phyloP scores from a whole-genome alignment of 1,139 yeast genomes.

The Protomyces pachydermus region DNA sequence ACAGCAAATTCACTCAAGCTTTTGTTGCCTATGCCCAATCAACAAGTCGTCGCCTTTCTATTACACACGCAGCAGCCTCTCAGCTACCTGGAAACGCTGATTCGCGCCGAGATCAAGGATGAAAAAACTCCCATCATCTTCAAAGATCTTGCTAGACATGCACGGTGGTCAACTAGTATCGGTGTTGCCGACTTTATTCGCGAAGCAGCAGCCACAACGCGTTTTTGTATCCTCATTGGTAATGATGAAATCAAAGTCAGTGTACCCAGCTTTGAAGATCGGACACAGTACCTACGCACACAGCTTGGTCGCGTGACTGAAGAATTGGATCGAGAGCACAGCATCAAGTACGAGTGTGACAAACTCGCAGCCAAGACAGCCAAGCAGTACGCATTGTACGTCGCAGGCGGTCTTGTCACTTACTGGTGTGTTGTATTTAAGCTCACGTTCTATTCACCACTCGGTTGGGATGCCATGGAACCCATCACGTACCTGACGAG shows the following conservation, averaged over 20 bases:
- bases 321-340: slow-evolving; percentile 5
- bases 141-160: slow-evolving; percentile 8
- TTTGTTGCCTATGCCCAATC: slow-evolving; percentile 16
- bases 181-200: slow-evolving; percentile 20
- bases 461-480: slow-evolving; percentile 27
- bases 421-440: slow-evolving; percentile 18
- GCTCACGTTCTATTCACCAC: slow-evolving; percentile 19
- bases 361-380: slow-evolving; percentile 15
- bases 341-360: slow-evolving; percentile 25
- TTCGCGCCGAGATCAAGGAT: slow-evolving; percentile 14
- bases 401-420: slow-evolving; percentile 12
- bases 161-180: slow-evolving; percentile 10
- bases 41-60: slow-evolving; percentile 13
- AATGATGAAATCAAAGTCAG: slow-evolving; percentile 1
- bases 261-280: slow-evolving; percentile 26
- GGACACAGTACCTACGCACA: slow-evolving; percentile 18
- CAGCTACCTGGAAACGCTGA: slow-evolving; percentile 12
- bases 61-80: slow-evolving; percentile 26
- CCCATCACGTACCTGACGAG: slow-evolving; percentile 23
- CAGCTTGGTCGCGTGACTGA: slow-evolving; percentile 17
- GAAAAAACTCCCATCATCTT: slow-evolving; percentile 2
- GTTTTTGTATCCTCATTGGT: slow-evolving; percentile 8
- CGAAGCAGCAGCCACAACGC: slow-evolving; percentile 15
- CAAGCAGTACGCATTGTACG: slow-evolving; percentile 5
- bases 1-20: slow-evolving; percentile 13